Base-by-base conservation (phyloP, 345 rosid genomes). In the Euphorbia tirucalli region DNA sequence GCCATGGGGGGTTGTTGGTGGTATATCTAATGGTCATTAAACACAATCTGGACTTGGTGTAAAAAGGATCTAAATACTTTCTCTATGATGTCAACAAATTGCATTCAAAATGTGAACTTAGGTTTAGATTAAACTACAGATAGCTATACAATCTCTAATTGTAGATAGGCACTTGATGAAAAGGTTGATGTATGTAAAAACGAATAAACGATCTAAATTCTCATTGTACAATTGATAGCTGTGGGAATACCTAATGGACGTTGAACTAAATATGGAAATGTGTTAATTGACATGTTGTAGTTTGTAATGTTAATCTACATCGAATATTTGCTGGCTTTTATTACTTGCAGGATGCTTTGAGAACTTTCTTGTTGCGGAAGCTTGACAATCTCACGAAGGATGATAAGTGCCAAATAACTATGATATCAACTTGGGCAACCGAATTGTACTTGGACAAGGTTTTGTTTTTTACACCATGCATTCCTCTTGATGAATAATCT, bases 391-490 rank as follows among this genome's bases (percentile, higher is more conserved):
- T 95, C 70, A 70, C 89, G 61, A 88, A 87, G 90, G 94, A 93
- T 83, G 99, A 95, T 78, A 89, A 86, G 80, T 93, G 96, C 87
- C 99, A 93, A 82, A 85, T 95, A 82, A 93, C 98, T 16, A 92
- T 93, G 99, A 93, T 95, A 75, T 95, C 99, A 70, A 93, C 99
- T 4, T 95, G 99, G 99, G 87, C 96, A 75, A 90, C 97, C 44
- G 99, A 95, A 85, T 85, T 95, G 52, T 95, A 95, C 87, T 79
- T 95, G 83, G 99, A 95, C 85, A 92, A 95, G 98, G 99, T 95
- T 79, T 82, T 72, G 49, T 62, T 74, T 75, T 81, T 83, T 80
- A 49, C 52, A 46, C 39, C 71, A 21, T 63, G 59, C 68, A 28
- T 55, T 43, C 60, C 43, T 75, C 66, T 70, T 44, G 57, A 73